Evolutionary conservation across 2,329 filamentous ascomycete genomes (phyloP).

Genomic region (Xylaria sp.): DNA sequence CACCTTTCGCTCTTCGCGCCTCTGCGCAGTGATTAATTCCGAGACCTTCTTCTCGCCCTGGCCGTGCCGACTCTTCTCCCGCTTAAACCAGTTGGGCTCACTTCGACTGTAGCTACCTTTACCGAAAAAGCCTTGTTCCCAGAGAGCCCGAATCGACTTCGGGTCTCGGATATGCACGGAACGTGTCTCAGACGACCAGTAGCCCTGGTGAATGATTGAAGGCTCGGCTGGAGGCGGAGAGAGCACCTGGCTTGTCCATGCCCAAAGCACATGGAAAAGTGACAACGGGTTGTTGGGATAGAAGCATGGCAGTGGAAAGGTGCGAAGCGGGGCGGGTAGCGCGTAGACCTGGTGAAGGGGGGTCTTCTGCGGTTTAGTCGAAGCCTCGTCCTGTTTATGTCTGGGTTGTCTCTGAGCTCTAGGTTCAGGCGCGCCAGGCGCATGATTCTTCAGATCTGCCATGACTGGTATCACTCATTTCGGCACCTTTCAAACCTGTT

Average conservation of each 20-base stretch:
- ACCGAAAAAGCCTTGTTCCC: slow-evolving; percentile 98
- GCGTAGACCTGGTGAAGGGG: slow-evolving; percentile 79
- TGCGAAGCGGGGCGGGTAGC: slow-evolving; percentile 80
- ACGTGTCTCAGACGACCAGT: slow-evolving; percentile 83
- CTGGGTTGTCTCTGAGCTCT: slow-evolving; percentile 14
- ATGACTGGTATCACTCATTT: slow-evolving; percentile 56
- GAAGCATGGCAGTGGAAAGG: slow-evolving; percentile 86
- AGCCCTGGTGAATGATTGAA: slow-evolving; percentile 72
- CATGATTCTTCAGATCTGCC: slow-evolving; percentile 45
- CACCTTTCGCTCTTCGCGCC: slow-evolving; percentile 82
- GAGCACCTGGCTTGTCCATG: slow-evolving; percentile 79
- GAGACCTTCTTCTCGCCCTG: slow-evolving; percentile 74
- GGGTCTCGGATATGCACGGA: slow-evolving; percentile 86
- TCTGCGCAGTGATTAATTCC: slow-evolving; percentile 80
- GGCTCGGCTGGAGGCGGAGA: slow-evolving; percentile 73
- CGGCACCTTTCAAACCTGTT: slow-evolving; percentile 49
- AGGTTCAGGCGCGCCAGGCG: slow-evolving; percentile 36
- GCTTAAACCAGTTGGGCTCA: slow-evolving; percentile 91
- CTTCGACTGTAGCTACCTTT: slow-evolving; percentile 93
- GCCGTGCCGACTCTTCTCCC: slow-evolving; percentile 79
- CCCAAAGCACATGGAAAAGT: slow-evolving; percentile 79
- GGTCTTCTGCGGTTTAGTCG: slow-evolving; percentile 34
- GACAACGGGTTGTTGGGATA: slow-evolving; percentile 94
- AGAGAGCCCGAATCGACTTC: slow-evolving; percentile 79
- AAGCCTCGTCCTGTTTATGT: slow-evolving; percentile 10